phyloP scores from a whole-genome alignment of 768 basidiomycete genomes.

The Suillus ampliporus region DNA sequence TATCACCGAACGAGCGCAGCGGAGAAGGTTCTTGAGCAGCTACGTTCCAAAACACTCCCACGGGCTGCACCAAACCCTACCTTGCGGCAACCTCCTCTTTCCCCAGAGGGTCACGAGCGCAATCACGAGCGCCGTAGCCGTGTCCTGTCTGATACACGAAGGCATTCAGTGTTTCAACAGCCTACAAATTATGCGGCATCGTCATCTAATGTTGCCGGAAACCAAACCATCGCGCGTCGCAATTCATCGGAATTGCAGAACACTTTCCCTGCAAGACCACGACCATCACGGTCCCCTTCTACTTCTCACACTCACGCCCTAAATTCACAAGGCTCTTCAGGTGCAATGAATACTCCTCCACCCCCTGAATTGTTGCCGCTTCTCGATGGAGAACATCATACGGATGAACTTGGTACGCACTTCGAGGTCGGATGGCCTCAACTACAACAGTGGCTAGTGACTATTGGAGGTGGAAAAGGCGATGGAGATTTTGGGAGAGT shows the following conservation, averaged over 20 bases:
- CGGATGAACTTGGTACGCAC: slow-evolving; percentile 84
- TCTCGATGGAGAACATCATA: slow-evolving; percentile 90
- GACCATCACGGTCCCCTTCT: slow-evolving; percentile 66
- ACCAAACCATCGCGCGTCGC: slow-evolving; percentile 7
- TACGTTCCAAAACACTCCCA: slow-evolving; percentile 61
- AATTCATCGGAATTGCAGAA: not conserved
- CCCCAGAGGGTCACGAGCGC: slow-evolving; percentile 21
- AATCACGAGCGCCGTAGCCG: slow-evolving; percentile 28
- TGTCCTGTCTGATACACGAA: slow-evolving; percentile 37
- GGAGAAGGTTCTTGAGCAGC: slow-evolving; percentile 70
- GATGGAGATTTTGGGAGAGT: slow-evolving; percentile 76
- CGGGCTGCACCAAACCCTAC: slow-evolving; percentile 39
- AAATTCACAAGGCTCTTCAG: slow-evolving; percentile 30
- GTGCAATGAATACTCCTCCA: slow-evolving; percentile 27
- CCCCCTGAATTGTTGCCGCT: slow-evolving; percentile 63
- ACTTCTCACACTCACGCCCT: slow-evolving; percentile 43
- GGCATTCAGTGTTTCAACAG: slow-evolving; percentile 26
- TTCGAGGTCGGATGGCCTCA: slow-evolving; percentile 87
- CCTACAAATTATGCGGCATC: slow-evolving; percentile 6
- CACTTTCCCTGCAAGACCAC: slow-evolving; percentile 22
- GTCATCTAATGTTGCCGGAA: slow-evolving; percentile 25
- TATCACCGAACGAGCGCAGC: slow-evolving; percentile 67
- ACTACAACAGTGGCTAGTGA: slow-evolving; percentile 72
- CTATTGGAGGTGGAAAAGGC: slow-evolving; percentile 63
- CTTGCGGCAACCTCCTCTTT: slow-evolving; percentile 22